These are phyloP conservation scores for Pyrenochaeta sp. DNA, from an alignment of 2,329 filamentous ascomycete species.

Conservation along the genomic window DNA sequence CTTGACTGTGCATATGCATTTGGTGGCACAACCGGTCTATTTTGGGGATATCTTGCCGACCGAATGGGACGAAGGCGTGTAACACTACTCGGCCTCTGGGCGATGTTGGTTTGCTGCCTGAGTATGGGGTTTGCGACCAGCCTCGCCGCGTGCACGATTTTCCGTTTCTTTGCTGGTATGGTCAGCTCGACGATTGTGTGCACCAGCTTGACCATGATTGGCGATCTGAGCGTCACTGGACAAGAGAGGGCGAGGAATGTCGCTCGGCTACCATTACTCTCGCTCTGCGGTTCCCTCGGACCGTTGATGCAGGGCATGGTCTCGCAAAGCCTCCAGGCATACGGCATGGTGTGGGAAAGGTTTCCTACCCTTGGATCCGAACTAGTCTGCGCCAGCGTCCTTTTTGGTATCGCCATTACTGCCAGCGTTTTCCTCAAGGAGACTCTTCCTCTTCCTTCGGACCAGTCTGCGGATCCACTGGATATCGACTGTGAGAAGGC, in stretches of 20 bases:
- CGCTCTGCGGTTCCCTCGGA: conserved; percentile 55
- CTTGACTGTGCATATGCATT: conserved; percentile 58
- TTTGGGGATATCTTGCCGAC: conserved; percentile 56
- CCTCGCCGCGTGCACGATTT: conserved; percentile 51
- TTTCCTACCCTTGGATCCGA: conserved; percentile 55
- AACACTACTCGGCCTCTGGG: conserved; percentile 53
- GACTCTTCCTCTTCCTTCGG: conserved; percentile 39
- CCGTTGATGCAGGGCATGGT: conserved; percentile 55
- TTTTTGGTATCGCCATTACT: conserved; percentile 51
- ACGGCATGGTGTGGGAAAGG: conserved; percentile 51
- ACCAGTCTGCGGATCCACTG: conserved; percentile 22
- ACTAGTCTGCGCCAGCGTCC: conserved; percentile 52
- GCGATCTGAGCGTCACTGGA: conserved; percentile 50
- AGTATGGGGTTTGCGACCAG: conserved; percentile 57
- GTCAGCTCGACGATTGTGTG: conserved; percentile 55
- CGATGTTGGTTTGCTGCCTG: conserved; percentile 55
- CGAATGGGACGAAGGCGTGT: conserved; percentile 53
- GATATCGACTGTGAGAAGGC: conserved; percentile 55
- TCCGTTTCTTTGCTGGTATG: conserved; percentile 54
- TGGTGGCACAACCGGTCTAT: conserved; percentile 53
- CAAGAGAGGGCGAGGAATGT: conserved; percentile 52
- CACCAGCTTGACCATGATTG: conserved; percentile 56
- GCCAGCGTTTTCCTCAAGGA: conserved; percentile 53
- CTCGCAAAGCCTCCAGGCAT: conserved; percentile 50
- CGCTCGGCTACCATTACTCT: conserved; percentile 54